Evolutionary conservation across 768 basidiomycete species (phyloP).

Genomic region (Strobilomyces confusus): DNA sequence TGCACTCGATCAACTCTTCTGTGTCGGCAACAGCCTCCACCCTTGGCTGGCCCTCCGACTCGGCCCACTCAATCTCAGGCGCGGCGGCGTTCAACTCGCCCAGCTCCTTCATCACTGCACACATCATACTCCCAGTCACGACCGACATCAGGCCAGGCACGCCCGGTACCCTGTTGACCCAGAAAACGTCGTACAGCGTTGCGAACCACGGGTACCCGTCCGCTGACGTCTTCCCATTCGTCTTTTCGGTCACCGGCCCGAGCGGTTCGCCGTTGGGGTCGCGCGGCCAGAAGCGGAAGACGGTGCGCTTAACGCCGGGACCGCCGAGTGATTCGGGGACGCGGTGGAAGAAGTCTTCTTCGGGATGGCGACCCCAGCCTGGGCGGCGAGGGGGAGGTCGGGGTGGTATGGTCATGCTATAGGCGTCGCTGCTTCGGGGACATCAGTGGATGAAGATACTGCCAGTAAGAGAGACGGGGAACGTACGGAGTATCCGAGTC

Average conservation of each 20-base stretch:
- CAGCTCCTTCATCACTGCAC: slow-evolving; percentile 2
- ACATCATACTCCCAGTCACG: slow-evolving; percentile 22
- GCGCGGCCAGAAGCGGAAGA: slow-evolving; percentile 27
- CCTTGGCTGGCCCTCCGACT: slow-evolving; percentile 22
- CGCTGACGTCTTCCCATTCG: slow-evolving; percentile 16
- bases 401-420: background rate
- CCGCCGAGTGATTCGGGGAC: background rate
- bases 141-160: background rate
- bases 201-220: slow-evolving; percentile 27
- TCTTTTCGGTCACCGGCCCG: background rate
- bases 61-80: slow-evolving; percentile 21
- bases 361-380: slow-evolving; percentile 7
- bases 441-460: no score
- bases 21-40: slow-evolving; percentile 15
- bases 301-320: slow-evolving; percentile 6
- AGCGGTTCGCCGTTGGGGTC: slow-evolving; percentile 15
- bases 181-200: slow-evolving; percentile 26
- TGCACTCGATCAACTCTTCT: slow-evolving; percentile 8
- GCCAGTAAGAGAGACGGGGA: background rate
- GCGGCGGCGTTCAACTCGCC: slow-evolving; percentile 17
- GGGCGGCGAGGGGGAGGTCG: background rate
- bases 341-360: slow-evolving; percentile 1
- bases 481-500: no score
- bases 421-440: background rate
- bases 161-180: slow-evolving; percentile 5